Evolutionary conservation across 495 filamentous ascomycete species (phyloP).

Genomic region (Aspergillus saccharolyticus): DNA sequence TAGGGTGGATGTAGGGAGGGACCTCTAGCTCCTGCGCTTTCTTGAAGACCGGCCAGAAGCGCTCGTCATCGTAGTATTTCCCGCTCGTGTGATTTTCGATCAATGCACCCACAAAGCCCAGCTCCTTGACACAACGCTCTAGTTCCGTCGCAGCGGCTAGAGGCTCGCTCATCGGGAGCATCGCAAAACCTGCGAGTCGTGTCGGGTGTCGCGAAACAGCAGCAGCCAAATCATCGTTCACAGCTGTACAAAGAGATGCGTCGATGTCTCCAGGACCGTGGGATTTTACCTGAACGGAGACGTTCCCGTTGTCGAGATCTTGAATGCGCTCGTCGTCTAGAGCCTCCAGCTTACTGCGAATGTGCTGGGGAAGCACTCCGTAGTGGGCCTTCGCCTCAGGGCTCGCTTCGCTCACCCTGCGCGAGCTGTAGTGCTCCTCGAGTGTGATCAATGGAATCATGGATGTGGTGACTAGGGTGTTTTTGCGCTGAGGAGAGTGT

Average conservation of each 20-base stretch:
- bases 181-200: constrained; percentile 52
- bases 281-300: constrained; percentile 54
- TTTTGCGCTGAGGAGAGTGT: background rate
- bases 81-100: constrained; percentile 50
- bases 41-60: constrained; percentile 43
- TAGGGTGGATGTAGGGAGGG: constrained; percentile 56
- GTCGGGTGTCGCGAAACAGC: constrained; percentile 39
- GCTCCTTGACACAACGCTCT: constrained; percentile 38
- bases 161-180: constrained; percentile 46
- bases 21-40: constrained; percentile 48
- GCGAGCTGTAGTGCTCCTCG: constrained; percentile 56
- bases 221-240: constrained; percentile 50
- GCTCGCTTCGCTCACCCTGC: constrained; percentile 1
- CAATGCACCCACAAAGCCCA: constrained; percentile 52
- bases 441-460: constrained; percentile 39
- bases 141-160: constrained; percentile 44
- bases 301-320: constrained; percentile 46
- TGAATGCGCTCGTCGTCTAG: constrained; percentile 39
- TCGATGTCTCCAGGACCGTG: constrained; percentile 38
- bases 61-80: constrained; percentile 41
- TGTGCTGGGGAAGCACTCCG: constrained; percentile 13
- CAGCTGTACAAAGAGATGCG: constrained; percentile 30
- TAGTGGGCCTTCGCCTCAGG: constrained; percentile 9
- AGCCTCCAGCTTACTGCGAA: constrained; percentile 30
- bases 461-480: no score